Percentiles rank a stretch among this genome's conserved stretches.
These are phyloP conservation scores for Malassezia furfur DNA, from an alignment of 1,284 basidiomycete species.

Conservation along the genomic window DNA sequence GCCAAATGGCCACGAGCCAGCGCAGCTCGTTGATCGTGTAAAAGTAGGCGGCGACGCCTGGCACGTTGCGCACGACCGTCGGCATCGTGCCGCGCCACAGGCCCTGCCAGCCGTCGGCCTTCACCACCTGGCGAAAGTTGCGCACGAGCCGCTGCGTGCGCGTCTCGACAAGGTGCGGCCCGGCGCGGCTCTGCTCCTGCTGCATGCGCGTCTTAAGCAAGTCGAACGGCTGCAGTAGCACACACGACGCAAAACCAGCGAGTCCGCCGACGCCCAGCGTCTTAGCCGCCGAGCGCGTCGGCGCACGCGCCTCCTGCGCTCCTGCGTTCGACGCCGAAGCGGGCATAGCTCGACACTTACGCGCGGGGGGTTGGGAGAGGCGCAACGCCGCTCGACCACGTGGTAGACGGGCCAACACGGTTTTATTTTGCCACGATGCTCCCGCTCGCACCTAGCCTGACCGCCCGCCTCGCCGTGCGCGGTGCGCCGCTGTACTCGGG, in stretches of 20 bases:
- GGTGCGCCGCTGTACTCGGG: constrained; percentile 6
- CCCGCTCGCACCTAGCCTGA: constrained; percentile 1
- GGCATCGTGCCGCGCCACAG: constrained; percentile 45
- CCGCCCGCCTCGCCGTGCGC: constrained; percentile 6
- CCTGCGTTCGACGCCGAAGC: not conserved
- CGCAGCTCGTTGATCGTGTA: constrained; percentile 42
- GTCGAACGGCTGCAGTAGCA: constrained; percentile 44
- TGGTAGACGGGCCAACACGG: not conserved
- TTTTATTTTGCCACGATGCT: constrained; percentile 10
- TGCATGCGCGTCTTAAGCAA: constrained; percentile 46
- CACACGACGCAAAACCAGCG: constrained; percentile 42
- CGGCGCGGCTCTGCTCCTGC: constrained; percentile 17
- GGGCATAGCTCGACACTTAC: not conserved
- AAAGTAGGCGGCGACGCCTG: constrained; percentile 46
- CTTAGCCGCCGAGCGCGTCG: constrained; percentile 7
- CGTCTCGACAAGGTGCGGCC: not conserved
- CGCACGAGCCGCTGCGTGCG: constrained; percentile 13
- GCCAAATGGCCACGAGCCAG: constrained; percentile 23
- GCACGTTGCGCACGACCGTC: constrained; percentile 42
- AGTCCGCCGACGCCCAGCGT: constrained; percentile 39
- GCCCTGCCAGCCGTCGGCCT: constrained; percentile 25
- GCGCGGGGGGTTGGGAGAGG: too few relatives aligned
- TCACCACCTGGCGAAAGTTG: constrained; percentile 6
- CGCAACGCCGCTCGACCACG: not conserved
- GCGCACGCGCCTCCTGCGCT: not conserved